These are phyloP conservation scores for Phialemoniopsis sp. DNA, from an alignment of 2,329 filamentous ascomycete genomes.

Conservation along the genomic window DNA sequence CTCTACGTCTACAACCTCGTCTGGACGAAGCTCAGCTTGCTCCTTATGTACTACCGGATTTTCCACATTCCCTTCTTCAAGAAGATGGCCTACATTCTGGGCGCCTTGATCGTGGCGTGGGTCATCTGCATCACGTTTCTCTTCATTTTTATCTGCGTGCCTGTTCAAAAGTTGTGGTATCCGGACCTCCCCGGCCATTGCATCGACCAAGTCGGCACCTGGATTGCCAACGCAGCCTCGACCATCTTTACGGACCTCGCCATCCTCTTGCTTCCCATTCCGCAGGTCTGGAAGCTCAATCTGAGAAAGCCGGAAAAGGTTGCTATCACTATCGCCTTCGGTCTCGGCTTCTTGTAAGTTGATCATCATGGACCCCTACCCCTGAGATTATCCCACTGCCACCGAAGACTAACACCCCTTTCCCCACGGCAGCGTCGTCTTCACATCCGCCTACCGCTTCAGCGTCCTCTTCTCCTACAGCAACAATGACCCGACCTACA, in stretches of 20 bases:
- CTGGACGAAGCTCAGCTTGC: constrained; percentile 44
- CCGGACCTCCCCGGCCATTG: constrained; percentile 37
- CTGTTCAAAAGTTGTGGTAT: constrained; percentile 45
- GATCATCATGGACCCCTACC: background rate
- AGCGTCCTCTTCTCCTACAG: constrained; percentile 40
- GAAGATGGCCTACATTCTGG: constrained; percentile 33
- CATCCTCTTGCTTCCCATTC: constrained; percentile 38
- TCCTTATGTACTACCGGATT: constrained; percentile 50
- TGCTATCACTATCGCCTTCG: constrained; percentile 37
- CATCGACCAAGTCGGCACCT: constrained; percentile 44
- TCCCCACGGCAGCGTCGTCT: constrained; percentile 30
- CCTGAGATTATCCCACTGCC: too few species aligned
- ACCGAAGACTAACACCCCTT: background rate
- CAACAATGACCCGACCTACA: constrained; percentile 35
- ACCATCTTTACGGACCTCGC: constrained; percentile 41
- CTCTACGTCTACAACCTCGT: constrained; percentile 43
- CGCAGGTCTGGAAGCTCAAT: constrained; percentile 40
- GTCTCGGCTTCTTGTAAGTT: constrained; percentile 37
- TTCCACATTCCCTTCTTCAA: constrained; percentile 40
- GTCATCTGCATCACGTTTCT: constrained; percentile 41
- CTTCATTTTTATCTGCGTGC: constrained; percentile 48
- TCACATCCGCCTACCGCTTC: constrained; percentile 43
- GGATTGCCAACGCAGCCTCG: constrained; percentile 43
- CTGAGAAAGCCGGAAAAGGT: constrained; percentile 35
- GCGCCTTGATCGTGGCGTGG: constrained; percentile 39